Evolutionary conservation across 768 basidiomycete species (phyloP), one percentile per base, ranked within the genome.

Genomic region (Rhizopogon rudus): DNA sequence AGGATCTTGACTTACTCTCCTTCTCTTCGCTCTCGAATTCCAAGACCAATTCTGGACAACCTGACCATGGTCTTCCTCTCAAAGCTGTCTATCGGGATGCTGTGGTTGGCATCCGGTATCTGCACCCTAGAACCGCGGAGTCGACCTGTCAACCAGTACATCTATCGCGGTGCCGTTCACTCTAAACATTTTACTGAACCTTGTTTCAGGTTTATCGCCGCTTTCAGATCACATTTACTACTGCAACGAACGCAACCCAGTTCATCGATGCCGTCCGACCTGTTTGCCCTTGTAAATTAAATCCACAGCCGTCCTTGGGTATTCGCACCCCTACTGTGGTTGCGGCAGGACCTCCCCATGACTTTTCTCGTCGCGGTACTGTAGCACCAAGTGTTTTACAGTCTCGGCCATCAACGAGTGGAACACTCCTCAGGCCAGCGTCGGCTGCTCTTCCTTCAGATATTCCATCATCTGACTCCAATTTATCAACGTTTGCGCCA

Each of bases 41-140:
- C 31, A 65, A 63, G 39, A 50, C 69, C 13, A 62, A 67, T 25
- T 54, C 57, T 52, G 67, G 58, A 62, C 71, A 65, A 56, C 72
- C 61, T 44, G 71, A 73, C 12, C 83, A 86, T 60, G 79, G 80
- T 22, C 75, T 86, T 31, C 88, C 90, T n/a, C 70, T 92, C 42
- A 91, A 90, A 67, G 89, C 87, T 7, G 87, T 91, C 9, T 88
- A 88, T 65, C 83, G 86, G 22, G 88, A 87, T 53, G 74, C 79
- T 4, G 74, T 85, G 0, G 86, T 91, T 28, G 90, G 90, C 12
- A 79, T 92, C 44, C 83, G 89, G 22, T 92, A 91, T 62, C 71
- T 89, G 35, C 75, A 86, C 58, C 78, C 79, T 28, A 74, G 72
- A 31, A 74, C 57, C 12, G 42, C 63, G 5, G 60, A 64, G 8